Base-by-base conservation (phyloP, 2,329 filamentous ascomycete genomes). In the Trichothecium sympodiale region DNA sequence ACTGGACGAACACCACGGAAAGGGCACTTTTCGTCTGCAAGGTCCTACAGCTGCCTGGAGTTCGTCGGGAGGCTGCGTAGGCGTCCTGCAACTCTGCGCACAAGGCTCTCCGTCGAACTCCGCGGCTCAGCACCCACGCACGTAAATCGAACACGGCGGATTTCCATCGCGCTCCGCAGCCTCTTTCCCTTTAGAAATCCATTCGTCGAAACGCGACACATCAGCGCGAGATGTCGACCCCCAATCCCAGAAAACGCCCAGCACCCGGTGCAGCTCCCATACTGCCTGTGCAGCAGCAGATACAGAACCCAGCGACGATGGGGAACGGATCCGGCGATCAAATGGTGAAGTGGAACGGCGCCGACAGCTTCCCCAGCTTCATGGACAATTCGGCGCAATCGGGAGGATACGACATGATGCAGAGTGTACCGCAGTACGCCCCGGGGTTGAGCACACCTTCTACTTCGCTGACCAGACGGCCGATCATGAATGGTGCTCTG, bases 241-340 rank as follows among this genome's bases (percentile, higher is more conserved):
- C 62, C 31, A 73, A 72, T 43, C 55, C 69, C 15, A 62, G 83
- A 57, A 91, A 91, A 65, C 72, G 84, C 55, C 67, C 80, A 46
- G 83, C 83, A 32, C 80, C 83, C 38, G 83, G 80, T 53, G 64
- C 78, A 42, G 70, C 75, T 27, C 80, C 83, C n/a, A 61, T 73
- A 44, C 61, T 71, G 16, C 72, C 76, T 25, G 52, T 65, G 34
- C 64, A 65, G 41, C 64, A 68, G 28, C 63, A 63, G 44, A 59
- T 71, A 50, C 69, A 71, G 38, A 62, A 62, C 42, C 53, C 60
- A 28, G 65, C 70, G 47, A 54, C 59, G 23, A 52, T 60, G 41
- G 60, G 64, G 14, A 60, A 60, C 38, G 66, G 65, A 33, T 55
- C 67, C 42, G 53, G 61, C 43, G 71, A 65, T 41, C 62, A 65